Conservation (phyloP, 176 grass and related monocot species). For the Musa schizocarpa region DNA sequence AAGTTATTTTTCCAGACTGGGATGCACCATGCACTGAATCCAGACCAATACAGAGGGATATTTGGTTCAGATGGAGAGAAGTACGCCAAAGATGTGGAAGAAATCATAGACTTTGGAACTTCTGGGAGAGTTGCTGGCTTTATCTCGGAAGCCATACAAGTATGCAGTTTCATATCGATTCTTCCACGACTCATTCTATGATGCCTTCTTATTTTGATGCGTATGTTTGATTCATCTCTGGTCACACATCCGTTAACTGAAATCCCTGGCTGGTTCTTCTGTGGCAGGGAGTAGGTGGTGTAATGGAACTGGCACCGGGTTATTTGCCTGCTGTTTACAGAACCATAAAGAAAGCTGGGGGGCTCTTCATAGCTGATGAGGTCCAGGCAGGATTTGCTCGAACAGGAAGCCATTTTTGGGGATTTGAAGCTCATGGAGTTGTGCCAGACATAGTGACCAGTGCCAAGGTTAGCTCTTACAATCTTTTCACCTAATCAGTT, state of each 20-base stretch:
- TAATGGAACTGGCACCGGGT: slow-evolving; percentile 78
- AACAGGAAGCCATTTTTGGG: slow-evolving; percentile 34
- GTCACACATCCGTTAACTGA: background rate
- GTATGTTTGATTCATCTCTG: background rate
- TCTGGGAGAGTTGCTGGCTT: slow-evolving; percentile 65
- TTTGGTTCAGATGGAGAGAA: slow-evolving; percentile 79
- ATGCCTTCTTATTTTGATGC: background rate
- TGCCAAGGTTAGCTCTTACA: slow-evolving; percentile 49
- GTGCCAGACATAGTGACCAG: slow-evolving; percentile 85
- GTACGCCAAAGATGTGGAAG: slow-evolving; percentile 77
- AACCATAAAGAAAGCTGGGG: slow-evolving; percentile 64
- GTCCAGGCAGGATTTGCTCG: slow-evolving; percentile 71
- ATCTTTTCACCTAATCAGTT: too few relatives aligned
- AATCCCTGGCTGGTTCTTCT: background rate
- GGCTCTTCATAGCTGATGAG: slow-evolving; percentile 74
- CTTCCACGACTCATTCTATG: too few relatives aligned
- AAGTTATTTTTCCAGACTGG: slow-evolving; percentile 35
- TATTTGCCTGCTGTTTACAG: slow-evolving; percentile 65
- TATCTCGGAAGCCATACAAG: slow-evolving; percentile 93
- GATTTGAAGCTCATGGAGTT: slow-evolving; percentile 38
- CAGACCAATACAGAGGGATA: slow-evolving; percentile 71
- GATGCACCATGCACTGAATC: slow-evolving; percentile 83
- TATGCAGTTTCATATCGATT: slow-evolving; percentile 9
- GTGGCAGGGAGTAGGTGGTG: slow-evolving; percentile 72
- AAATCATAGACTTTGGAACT: slow-evolving; percentile 87